A percentile compares a stretch with the other conserved stretches of the same genome.
Evolutionary conservation across 2,329 filamentous ascomycete genomes (phyloP).

Genomic region (Aspergillus quadrilineatus): DNA sequence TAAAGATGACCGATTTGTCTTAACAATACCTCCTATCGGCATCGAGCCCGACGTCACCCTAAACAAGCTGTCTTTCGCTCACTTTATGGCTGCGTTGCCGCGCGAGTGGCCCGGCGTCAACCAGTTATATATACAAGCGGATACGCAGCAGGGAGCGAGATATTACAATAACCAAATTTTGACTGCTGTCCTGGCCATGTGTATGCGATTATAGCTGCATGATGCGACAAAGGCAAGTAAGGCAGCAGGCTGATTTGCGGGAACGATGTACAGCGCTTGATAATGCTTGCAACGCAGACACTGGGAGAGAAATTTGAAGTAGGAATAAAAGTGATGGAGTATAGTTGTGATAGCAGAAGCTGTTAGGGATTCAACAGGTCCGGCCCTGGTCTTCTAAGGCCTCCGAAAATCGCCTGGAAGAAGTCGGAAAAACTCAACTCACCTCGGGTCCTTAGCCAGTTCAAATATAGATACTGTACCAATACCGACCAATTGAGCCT

Average conservation of each 20-base stretch:
- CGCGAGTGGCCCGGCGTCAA: neutral
- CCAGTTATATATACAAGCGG: conserved; percentile 1
- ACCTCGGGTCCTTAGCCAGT: neutral
- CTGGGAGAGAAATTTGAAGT: neutral
- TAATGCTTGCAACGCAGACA: neutral
- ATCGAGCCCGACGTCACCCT: neutral
- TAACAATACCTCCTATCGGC: neutral
- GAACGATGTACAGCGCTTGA: neutral
- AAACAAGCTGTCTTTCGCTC: neutral
- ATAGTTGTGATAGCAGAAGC: neutral
- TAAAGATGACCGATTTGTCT: neutral
- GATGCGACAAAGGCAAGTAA: neutral
- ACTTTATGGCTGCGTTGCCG: neutral
- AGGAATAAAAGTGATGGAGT: neutral
- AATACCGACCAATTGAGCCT: neutral
- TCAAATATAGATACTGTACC: too few relatives aligned
- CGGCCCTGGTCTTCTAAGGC: neutral
- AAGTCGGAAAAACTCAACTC: conserved; percentile 3
- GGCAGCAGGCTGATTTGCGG: neutral
- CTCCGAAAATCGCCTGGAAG: conserved; percentile 4
- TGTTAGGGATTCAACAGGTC: neutral
- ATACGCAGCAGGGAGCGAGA: neutral
- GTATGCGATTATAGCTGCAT: conserved; percentile 8
- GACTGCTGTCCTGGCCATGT: conserved; percentile 5
- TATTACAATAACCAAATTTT: neutral